phyloP scores from a whole-genome alignment of 225 moss, liverwort and hornwort genomes.

The Marchantia paleacea region DNA sequence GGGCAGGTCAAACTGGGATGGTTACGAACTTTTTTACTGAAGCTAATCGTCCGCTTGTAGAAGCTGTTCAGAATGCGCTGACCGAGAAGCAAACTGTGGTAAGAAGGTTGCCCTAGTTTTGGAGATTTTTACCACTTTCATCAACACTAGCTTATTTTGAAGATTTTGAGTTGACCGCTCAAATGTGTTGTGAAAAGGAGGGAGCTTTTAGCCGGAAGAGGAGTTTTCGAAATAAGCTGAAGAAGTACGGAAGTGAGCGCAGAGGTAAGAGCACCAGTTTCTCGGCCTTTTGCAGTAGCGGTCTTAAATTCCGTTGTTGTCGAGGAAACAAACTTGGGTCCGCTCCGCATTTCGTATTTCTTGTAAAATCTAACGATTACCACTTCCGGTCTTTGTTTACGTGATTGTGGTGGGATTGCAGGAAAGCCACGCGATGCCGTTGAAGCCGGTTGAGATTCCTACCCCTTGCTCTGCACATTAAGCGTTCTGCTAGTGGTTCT shows the following conservation, averaged over 20 bases:
- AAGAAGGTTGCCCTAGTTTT: neutral
- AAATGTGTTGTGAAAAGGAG: slow-evolving; percentile 22
- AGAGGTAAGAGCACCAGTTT: neutral
- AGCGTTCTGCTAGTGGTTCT: too few relatives aligned
- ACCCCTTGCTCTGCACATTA: neutral
- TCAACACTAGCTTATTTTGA: neutral
- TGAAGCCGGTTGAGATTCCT: neutral
- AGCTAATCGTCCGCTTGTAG: slow-evolving; percentile 68
- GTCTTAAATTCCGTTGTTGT: neutral
- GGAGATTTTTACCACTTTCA: neutral
- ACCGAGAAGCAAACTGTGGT: slow-evolving; percentile 68
- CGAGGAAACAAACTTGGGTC: neutral
- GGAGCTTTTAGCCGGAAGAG: slow-evolving; percentile 47
- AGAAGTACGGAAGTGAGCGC: slow-evolving; percentile 32
- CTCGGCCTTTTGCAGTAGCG: neutral
- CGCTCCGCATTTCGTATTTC: neutral
- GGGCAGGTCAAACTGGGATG: slow-evolving; percentile 80
- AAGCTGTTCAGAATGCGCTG: slow-evolving; percentile 71
- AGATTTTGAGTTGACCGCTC: neutral
- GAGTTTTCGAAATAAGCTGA: slow-evolving; percentile 49
- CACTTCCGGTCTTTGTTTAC: neutral
- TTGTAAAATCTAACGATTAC: neutral
- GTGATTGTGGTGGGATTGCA: neutral
- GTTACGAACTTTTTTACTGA: slow-evolving; percentile 84
- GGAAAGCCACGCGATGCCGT: neutral